Percentiles rank a stretch among this genome's conserved stretches.
Conservation (phyloP, 2,329 filamentous ascomycete species). For the Cytospora chrysosperma region DNA sequence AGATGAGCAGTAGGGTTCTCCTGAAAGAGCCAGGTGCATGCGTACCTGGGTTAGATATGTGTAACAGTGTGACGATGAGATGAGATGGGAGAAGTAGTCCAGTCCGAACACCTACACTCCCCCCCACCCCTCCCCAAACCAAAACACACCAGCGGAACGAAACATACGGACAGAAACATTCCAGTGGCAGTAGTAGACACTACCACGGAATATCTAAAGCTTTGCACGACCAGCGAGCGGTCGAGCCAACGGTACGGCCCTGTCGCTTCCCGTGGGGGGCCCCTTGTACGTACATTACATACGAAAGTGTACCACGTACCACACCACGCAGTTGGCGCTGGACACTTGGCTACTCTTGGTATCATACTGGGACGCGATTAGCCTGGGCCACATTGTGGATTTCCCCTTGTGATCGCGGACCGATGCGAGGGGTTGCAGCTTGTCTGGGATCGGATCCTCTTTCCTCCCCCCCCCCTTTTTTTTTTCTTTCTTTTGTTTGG, state of each 20-base stretch:
- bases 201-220: neutral
- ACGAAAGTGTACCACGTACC: constrained; percentile 5
- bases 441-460: constrained; percentile 7
- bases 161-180: neutral
- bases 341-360: neutral
- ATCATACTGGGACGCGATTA: neutral
- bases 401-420: constrained; percentile 19
- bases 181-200: neutral
- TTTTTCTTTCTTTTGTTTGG: neutral
- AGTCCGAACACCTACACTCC: too few species aligned
- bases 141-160: neutral
- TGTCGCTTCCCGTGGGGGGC: constrained; percentile 14
- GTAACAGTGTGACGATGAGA: neutral
- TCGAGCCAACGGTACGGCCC: constrained; percentile 17
- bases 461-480: neutral
- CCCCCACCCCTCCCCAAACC: too few species aligned
- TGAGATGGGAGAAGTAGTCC: neutral
- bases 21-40: neutral
- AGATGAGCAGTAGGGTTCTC: neutral
- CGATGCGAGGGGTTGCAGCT: constrained; percentile 19
- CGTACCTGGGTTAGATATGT: neutral
- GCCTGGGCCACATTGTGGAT: constrained; percentile 13
- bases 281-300: neutral
- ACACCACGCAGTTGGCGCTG: constrained; percentile 3
- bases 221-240: neutral